Evolutionary conservation across 1,284 basidiomycete genomes (phyloP), one percentile per base, ranked within the genome.

Genomic region (Meripilus lineatus): DNA sequence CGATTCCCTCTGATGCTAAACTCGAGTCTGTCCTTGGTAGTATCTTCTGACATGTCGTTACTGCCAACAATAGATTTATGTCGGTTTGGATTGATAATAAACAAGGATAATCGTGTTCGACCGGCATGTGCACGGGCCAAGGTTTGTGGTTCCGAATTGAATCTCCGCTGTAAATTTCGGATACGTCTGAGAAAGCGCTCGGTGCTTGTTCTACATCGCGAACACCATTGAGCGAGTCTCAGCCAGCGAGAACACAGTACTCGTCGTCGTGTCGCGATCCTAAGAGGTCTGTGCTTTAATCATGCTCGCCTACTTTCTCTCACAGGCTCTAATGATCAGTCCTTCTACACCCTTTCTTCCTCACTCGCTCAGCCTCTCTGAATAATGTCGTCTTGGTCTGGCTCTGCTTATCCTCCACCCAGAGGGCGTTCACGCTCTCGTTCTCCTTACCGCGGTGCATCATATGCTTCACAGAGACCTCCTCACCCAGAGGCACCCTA

Each of bases 201-300:
- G 28, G 33, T 18, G 45, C 54, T 51, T 56, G 58, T 68, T 65
- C 66, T 69, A 72, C 72, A 81, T 83, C 79, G 80, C 82, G 79
- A 79, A 77, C 77, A 74, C 70, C 74, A 46, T 70, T 72, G 72
- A 77, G 68, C 71, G 65, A 58, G 52, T 55, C 57, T 60, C 55
- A 58, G 47, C 58, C 65, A 63, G 67, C 71, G 70, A 68, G 69
- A 74, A 68, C 69, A 72, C 70, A 71, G 72, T 72, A 72, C 71
- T 72, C 69, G 60, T 64, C 61, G 65, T 63, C 57, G 67, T 65
- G 70, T 69, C 73, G 72, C 74, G 74, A 69, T 74, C 69, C 71
- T 73, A 70, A 68, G 84, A 89, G 86, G 85, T 89, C 85, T 85
- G 86, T 89, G 80, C 82, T 41, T 81, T 77, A 66, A 77, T 79